Conservation (phyloP, 495 filamentous ascomycete species). For the Xylaria cubensis region DNA sequence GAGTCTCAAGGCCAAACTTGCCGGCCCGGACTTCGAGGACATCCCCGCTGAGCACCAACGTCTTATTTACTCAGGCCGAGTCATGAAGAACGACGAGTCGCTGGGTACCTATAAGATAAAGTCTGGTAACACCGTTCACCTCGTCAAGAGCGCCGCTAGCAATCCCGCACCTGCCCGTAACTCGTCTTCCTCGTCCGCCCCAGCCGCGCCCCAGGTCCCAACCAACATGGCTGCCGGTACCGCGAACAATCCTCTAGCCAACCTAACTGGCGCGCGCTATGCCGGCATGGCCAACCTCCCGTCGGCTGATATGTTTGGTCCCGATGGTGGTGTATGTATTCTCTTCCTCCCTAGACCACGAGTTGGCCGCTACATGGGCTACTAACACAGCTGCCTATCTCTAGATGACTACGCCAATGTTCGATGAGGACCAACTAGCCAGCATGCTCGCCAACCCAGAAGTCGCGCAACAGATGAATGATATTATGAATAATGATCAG, state of each 20-base stretch:
- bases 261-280: conserved; percentile 91
- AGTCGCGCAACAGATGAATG: conserved; percentile 83
- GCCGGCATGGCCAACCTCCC: conserved; percentile 91
- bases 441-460: conserved; percentile 86
- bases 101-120: conserved; percentile 92
- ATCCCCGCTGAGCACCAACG: conserved; percentile 86
- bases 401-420: conserved; percentile 89
- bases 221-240: conserved; percentile 91
- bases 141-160: conserved; percentile 94
- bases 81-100: conserved; percentile 91
- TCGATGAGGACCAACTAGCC: conserved; percentile 75
- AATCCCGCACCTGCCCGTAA: conserved; percentile 70
- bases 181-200: conserved; percentile 56
- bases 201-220: conserved; percentile 69
- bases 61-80: conserved; percentile 95
- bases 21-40: conserved; percentile 78
- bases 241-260: conserved; percentile 88
- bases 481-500: conserved; percentile 89
- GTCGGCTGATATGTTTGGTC: conserved; percentile 87
- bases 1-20: conserved; percentile 88
- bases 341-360: not conserved
- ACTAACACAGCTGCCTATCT: conserved; percentile 30
- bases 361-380: conserved; percentile 32
- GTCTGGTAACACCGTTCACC: conserved; percentile 90
- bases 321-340: conserved; percentile 90